These are phyloP conservation scores for Geopyxis carbonaria DNA, from an alignment of 495 filamentous ascomycete species.

Conservation along the genomic window DNA sequence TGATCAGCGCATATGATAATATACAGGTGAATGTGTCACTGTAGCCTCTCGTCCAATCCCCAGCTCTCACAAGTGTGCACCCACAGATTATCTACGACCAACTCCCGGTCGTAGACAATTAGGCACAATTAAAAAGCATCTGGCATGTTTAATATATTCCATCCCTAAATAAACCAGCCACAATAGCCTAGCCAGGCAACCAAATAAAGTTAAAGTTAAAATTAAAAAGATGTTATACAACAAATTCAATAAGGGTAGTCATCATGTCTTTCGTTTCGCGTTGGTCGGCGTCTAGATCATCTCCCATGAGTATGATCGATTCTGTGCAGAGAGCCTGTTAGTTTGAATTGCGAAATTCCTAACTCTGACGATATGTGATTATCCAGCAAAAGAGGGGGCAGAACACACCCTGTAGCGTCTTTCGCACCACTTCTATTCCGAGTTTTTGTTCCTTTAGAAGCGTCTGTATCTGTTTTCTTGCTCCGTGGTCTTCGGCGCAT, in stretches of 20 bases:
- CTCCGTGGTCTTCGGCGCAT: conserved; percentile 73
- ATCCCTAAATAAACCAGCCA: too few species aligned
- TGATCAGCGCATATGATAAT: too few species aligned
- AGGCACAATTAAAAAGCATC: too few species aligned
- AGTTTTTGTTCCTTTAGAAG: conserved; percentile 54
- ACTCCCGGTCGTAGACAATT: too few species aligned
- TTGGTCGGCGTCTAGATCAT: conserved; percentile 39
- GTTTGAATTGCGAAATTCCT: neutral
- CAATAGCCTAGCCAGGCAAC: too few species aligned
- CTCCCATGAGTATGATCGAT: conserved; percentile 40
- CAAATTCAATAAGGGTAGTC: conserved; percentile 34
- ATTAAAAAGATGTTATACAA: conserved; percentile 1
- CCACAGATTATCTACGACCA: too few species aligned
- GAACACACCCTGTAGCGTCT: conserved; percentile 48
- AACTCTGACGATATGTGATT: neutral
- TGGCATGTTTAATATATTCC: too few species aligned
- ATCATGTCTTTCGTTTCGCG: conserved; percentile 51
- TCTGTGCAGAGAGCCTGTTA: too few species aligned
- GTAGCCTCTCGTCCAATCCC: too few species aligned
- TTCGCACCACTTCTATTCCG: conserved; percentile 39
- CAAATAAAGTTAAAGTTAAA: conserved; percentile 13
- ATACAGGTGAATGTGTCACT: too few species aligned
- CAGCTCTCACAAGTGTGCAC: too few species aligned
- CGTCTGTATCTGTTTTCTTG: conserved; percentile 44
- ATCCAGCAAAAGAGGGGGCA: neutral